These are phyloP conservation scores for Monosporascus ibericus DNA, from an alignment of 2,329 filamentous ascomycete species.

Conservation along the genomic window DNA sequence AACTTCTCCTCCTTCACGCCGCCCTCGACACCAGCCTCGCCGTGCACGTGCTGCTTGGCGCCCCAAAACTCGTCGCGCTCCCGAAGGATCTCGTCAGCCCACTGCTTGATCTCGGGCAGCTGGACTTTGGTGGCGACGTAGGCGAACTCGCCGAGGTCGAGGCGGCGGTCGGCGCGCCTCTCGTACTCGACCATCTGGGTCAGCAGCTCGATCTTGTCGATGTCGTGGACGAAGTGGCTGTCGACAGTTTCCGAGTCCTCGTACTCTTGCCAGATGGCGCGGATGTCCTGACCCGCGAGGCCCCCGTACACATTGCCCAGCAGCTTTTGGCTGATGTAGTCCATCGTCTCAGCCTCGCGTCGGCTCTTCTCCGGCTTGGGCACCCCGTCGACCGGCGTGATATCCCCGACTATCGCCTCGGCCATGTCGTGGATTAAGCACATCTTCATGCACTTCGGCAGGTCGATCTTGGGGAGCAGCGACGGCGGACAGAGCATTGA, in stretches of 20 bases:
- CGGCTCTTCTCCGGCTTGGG: constrained; percentile 82
- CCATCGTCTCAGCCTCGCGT: constrained; percentile 84
- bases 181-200: constrained; percentile 98
- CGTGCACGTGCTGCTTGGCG: constrained; percentile 38
- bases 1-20: constrained; percentile 31
- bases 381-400: constrained; percentile 86
- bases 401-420: constrained; percentile 89
- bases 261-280: constrained; percentile 88
- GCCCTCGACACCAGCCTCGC: constrained; percentile 35
- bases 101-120: constrained; percentile 71
- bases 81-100: constrained; percentile 69
- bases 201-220: constrained; percentile 94
- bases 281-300: constrained; percentile 60
- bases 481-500: constrained; percentile 82
- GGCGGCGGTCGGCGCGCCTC: constrained; percentile 54
- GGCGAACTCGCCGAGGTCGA: constrained; percentile 82
- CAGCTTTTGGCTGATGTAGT: constrained; percentile 71
- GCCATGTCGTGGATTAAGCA: constrained; percentile 97
- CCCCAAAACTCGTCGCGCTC: constrained; percentile 74
- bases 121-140: constrained; percentile 69
- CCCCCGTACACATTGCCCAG: constrained; percentile 73
- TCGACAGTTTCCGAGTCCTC: constrained; percentile 82
- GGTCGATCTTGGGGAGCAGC: constrained; percentile 65
- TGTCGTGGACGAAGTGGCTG: constrained; percentile 86
- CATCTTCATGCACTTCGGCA: constrained; percentile 87